Evolutionary conservation across 441 rosid species (phyloP), one percentile per base, ranked within the genome.

Genomic region (Cnidoscolus chayamansa): DNA sequence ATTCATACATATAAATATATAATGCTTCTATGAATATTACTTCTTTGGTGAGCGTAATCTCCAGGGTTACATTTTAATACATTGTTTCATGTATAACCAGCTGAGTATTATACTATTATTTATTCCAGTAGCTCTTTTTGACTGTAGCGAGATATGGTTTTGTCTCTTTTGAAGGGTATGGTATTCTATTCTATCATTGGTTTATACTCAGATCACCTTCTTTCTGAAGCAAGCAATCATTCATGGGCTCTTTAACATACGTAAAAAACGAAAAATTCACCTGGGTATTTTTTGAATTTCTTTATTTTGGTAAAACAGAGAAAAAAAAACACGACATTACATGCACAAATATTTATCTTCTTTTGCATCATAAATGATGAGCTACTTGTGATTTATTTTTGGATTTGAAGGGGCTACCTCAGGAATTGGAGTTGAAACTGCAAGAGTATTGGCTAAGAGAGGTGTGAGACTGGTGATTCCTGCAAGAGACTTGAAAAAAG

Each of bases 361-460:
- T 40, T 40, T 40, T 40, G 6, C 45, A 6, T 0, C 6, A 6
- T 40, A 40, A 40, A 6, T 40, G 45, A 40, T 40, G 6, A 9
- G 7, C 7, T 6, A 40, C 10, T 20, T 56, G 6, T 56, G 32
- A 0, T 6, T 20, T 19, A 8, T 56, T 35, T 60, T 45, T 40
- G 0, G 4, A 3, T 57, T 40, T 40, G 11, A 69, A 94, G 98
- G 98, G 76, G 95, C 94, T 1, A 90, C 97, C 8, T 94, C 98
- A 11, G 98, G 98, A 0, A 92, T 94, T 57, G 98, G 98, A 73
- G 88, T 84, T 3, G 98, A 94, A 76, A 92, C 97, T 0, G 94
- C 94, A 2, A 90, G 89, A 74, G 94, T 87, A 11, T 70, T 94
- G 40, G 96, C 94, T 2, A 89, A 86, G 81, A 89, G 89, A 81